These are phyloP conservation scores for Combretum micranthum DNA, from an alignment of 345 rosid species.

Conservation along the genomic window DNA sequence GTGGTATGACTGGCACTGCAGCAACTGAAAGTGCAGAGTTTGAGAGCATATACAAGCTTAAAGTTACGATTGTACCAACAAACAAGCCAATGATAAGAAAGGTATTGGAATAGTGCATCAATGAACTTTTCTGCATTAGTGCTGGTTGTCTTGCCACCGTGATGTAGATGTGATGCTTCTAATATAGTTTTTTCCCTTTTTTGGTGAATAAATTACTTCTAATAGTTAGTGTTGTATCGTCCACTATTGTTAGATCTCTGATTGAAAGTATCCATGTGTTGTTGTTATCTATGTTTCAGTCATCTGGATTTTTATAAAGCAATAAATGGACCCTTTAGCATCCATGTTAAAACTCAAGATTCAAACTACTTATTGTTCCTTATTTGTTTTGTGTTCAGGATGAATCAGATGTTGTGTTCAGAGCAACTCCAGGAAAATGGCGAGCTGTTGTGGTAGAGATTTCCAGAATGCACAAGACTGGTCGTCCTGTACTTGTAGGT, in stretches of 20 bases:
- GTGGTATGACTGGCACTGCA: constrained; percentile 99
- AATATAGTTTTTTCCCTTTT: too few relatives aligned
- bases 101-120: constrained; percentile 17
- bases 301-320: not conserved
- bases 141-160: too few relatives aligned
- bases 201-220: too few relatives aligned
- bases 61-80: constrained; percentile 93
- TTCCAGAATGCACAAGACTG: constrained; percentile 89
- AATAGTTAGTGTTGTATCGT: too few relatives aligned
- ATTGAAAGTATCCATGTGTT: not conserved
- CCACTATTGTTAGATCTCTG: not conserved
- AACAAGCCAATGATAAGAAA: constrained; percentile 96
- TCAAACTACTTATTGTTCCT: not conserved
- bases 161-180: too few relatives aligned
- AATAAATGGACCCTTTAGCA: not conserved
- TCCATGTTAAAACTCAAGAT: not conserved
- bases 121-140: too few relatives aligned
- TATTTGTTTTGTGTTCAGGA: constrained; percentile 50
- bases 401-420: constrained; percentile 95
- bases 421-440: constrained; percentile 91
- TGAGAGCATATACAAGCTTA: constrained; percentile 96
- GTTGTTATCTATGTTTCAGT: not conserved
- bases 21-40: constrained; percentile 95
- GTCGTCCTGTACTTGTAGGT: constrained; percentile 93
- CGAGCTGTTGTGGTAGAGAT: constrained; percentile 92